Percentiles rank a stretch among this genome's conserved stretches.
phyloP scores from a whole-genome alignment of 2,329 filamentous ascomycete species.

The Hymenoscyphus scutula region DNA sequence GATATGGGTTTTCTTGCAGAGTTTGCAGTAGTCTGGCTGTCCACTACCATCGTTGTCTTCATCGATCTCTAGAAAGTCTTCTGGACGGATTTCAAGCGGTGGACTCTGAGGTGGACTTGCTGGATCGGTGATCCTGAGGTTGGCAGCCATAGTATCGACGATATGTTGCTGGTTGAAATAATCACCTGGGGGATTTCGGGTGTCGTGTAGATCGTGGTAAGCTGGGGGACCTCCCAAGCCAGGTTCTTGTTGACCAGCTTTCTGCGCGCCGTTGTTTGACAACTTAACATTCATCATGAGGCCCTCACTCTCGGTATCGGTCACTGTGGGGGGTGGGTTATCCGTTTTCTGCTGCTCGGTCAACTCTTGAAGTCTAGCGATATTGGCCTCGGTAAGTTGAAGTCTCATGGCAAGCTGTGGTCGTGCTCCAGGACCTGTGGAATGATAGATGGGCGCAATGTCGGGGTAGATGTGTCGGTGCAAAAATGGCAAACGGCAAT shows the following conservation, averaged over 20 bases:
- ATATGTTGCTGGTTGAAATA: background rate
- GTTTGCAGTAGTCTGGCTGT: slow-evolving; percentile 25
- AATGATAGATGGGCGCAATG: background rate
- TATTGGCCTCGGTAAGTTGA: background rate
- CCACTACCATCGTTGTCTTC: slow-evolving; percentile 11
- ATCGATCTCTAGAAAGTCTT: slow-evolving; percentile 15
- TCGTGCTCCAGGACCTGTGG: background rate
- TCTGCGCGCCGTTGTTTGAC: slow-evolving; percentile 6
- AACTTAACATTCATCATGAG: background rate
- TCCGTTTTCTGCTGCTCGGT: background rate
- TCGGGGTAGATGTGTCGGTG: slow-evolving; percentile 10
- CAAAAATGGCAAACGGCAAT: slow-evolving; percentile 14
- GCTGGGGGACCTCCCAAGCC: background rate
- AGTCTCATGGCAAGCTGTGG: slow-evolving; percentile 1
- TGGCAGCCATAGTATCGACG: background rate
- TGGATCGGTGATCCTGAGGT: background rate
- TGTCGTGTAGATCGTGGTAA: background rate
- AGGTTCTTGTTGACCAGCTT: too few species aligned
- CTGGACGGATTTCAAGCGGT: slow-evolving; percentile 2
- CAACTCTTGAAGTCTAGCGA: background rate
- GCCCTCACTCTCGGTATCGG: background rate
- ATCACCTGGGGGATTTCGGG: background rate
- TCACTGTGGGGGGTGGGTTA: background rate
- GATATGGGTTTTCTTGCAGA: slow-evolving; percentile 31
- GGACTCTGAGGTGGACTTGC: background rate